Evolutionary conservation across 345 rosid genomes (phyloP).

Genomic region (Euphorbia pulcherrima): DNA sequence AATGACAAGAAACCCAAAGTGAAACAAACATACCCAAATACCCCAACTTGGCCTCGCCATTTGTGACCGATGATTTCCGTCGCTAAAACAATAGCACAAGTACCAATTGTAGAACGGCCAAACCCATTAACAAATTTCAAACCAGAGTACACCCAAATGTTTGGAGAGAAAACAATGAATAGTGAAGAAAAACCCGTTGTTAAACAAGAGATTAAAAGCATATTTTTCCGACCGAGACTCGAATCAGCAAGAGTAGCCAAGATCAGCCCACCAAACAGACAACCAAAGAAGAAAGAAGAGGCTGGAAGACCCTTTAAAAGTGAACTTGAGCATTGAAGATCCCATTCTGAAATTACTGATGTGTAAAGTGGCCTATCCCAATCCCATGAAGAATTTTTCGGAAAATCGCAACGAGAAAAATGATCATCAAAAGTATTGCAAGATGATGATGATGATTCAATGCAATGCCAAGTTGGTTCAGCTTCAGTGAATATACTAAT

Average conservation of each 20-base stretch:
- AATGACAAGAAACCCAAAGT: slow-evolving; percentile 25
- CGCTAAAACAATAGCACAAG: slow-evolving; percentile 20
- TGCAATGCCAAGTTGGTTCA: slow-evolving; percentile 23
- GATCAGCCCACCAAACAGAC: slow-evolving; percentile 15
- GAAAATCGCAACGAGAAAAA: slow-evolving; percentile 1
- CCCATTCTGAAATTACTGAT: slow-evolving; percentile 20
- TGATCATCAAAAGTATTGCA: background rate
- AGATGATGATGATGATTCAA: background rate
- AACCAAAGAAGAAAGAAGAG: slow-evolving; percentile 25
- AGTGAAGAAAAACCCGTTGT: slow-evolving; percentile 15
- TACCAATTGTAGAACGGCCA: slow-evolving; percentile 21
- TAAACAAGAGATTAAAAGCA: slow-evolving; percentile 17
- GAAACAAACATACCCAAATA: slow-evolving; percentile 12
- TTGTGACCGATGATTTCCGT: slow-evolving; percentile 21
- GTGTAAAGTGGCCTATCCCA: slow-evolving; percentile 6
- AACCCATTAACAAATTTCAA: slow-evolving; percentile 19
- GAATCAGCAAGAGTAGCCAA: slow-evolving; percentile 24
- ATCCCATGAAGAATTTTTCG: slow-evolving; percentile 1
- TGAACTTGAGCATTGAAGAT: slow-evolving; percentile 18
- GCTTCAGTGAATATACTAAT: slow-evolving; percentile 23
- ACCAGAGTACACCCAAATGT: slow-evolving; percentile 20
- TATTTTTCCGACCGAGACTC: slow-evolving; percentile 20
- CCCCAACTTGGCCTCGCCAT: slow-evolving; percentile 21
- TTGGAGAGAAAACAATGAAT: slow-evolving; percentile 15
- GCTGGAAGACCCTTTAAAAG: slow-evolving; percentile 24